Percentiles rank a stretch among this genome's conserved stretches.
phyloP scores from a whole-genome alignment of 2,329 filamentous ascomycete species.

The Cladosporium phlei region DNA sequence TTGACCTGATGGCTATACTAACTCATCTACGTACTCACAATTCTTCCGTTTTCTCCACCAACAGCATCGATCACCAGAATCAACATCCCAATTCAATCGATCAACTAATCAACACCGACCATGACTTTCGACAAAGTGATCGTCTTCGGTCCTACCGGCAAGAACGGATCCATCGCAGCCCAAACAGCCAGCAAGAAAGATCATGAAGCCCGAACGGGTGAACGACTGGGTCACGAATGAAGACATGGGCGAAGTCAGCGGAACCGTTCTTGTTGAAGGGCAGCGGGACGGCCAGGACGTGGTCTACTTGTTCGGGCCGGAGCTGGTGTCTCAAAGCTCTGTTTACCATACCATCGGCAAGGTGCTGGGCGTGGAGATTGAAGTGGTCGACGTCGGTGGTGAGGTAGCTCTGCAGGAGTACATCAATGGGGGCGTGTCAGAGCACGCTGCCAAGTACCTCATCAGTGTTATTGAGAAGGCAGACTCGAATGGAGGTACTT shows the following conservation, averaged over 20 bases:
- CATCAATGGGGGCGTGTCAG: conserved; percentile 8
- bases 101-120: not conserved
- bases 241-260: conserved; percentile 45
- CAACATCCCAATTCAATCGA: not conserved
- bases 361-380: conserved; percentile 31
- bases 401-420: conserved; percentile 21
- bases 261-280: conserved; percentile 36
- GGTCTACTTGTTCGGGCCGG: conserved; percentile 37
- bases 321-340: conserved; percentile 31
- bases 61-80: not conserved
- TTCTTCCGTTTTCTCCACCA: not conserved
- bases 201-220: conserved; percentile 28
- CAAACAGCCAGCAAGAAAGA: conserved; percentile 33
- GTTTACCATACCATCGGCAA: conserved; percentile 28
- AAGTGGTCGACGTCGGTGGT: conserved; percentile 20
- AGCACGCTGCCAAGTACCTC: conserved; percentile 20
- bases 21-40: no score
- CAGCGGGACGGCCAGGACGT: conserved; percentile 25
- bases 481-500: not conserved
- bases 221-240: conserved; percentile 40
- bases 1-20: no score
- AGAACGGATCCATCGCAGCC: conserved; percentile 41
- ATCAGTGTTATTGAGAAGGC: conserved; percentile 3
- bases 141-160: conserved; percentile 49
- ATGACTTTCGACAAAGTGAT: conserved; percentile 31